Percentiles rank a stretch among this genome's conserved stretches.
Conservation (phyloP, 306 rosid species). For the Cercis canadensis region DNA sequence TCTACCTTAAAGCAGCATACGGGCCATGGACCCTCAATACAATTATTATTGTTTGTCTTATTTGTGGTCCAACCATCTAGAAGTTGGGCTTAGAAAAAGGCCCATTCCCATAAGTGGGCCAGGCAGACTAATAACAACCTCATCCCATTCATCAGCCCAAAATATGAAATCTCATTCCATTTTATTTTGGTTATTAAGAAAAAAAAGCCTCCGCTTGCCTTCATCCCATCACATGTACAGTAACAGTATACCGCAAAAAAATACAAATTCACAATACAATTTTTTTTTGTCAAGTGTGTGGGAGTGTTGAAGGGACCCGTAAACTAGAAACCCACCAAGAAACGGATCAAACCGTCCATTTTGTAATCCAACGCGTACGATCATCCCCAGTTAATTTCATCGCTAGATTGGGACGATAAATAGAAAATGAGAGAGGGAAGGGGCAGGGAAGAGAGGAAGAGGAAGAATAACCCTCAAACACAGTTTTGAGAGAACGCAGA, state of each 20-base stretch:
- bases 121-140: constrained; percentile 19
- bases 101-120: neutral
- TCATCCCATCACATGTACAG: no score
- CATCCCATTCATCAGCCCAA: neutral
- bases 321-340: neutral
- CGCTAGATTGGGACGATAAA: constrained; percentile 45
- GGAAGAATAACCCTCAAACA: constrained; percentile 36
- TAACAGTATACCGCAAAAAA: no score
- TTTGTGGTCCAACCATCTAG: neutral
- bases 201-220: no score
- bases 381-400: constrained; percentile 28
- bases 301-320: neutral
- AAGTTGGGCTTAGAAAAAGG: neutral
- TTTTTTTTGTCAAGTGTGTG: neutral
- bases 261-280: constrained; percentile 1
- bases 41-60: neutral
- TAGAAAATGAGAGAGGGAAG: neutral
- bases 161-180: no score
- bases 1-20: no score
- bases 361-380: constrained; percentile 44
- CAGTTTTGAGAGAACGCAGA: constrained; percentile 18
- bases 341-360: constrained; percentile 36
- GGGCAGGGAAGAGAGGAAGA: neutral
- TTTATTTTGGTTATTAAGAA: no score
- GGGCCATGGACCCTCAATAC: no score